Evolutionary conservation across 2,329 filamentous ascomycete species (phyloP).

Genomic region (Botryotinia calthae): DNA sequence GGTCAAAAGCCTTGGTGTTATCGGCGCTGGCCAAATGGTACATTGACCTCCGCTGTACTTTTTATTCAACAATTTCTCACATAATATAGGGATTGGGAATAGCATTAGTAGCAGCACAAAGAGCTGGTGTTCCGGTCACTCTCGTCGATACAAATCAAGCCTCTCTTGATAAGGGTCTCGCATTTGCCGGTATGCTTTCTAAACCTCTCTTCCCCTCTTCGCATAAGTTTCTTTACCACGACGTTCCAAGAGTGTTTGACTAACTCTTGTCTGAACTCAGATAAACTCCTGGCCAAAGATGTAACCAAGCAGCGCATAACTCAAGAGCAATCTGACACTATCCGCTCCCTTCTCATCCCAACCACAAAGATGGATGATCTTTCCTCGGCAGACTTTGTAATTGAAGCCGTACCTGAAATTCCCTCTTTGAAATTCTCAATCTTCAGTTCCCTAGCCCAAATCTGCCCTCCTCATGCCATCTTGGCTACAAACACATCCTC

Average conservation of each 20-base stretch:
- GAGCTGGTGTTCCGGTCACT: conserved; percentile 77
- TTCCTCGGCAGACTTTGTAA: conserved; percentile 87
- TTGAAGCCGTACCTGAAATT: conserved; percentile 95
- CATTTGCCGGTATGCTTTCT: conserved; percentile 70
- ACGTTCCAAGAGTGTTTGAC: neutral
- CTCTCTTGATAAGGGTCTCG: conserved; percentile 82
- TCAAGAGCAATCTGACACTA: conserved; percentile 72
- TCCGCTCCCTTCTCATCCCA: conserved; percentile 65
- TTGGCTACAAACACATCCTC: conserved; percentile 98
- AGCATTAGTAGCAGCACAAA: conserved; percentile 86
- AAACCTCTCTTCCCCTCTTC: neutral
- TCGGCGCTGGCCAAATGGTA: conserved; percentile 97
- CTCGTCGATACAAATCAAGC: conserved; percentile 81
- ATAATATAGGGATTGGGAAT: conserved; percentile 79
- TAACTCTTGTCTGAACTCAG: conserved; percentile 43
- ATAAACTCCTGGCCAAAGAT: conserved; percentile 92
- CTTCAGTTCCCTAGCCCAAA: conserved; percentile 76
- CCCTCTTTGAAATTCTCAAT: conserved; percentile 83
- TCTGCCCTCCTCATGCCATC: conserved; percentile 81
- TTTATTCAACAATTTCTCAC: conserved; percentile 1
- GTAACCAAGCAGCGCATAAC: conserved; percentile 84
- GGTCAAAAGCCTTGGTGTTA: conserved; percentile 84
- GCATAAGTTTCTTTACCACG: neutral
- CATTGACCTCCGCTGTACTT: conserved; percentile 16
- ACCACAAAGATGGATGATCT: conserved; percentile 75